phyloP scores from a whole-genome alignment of 2,329 filamentous ascomycete genomes.

The Penicillium glabrum region DNA sequence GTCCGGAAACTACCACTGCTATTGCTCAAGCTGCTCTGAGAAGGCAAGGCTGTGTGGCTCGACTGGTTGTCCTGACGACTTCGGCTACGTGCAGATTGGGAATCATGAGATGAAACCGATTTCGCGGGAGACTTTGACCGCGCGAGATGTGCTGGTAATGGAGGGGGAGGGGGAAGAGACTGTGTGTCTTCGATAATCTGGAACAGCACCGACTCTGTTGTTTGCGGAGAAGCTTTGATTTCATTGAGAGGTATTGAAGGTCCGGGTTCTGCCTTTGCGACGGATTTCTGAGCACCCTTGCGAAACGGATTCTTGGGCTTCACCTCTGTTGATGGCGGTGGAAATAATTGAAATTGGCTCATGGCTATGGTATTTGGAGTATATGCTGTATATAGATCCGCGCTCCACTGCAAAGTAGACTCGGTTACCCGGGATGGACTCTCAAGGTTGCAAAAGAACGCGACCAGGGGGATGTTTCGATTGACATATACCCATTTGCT shows the following conservation, averaged over 20 bases:
- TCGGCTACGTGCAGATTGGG: constrained; percentile 15
- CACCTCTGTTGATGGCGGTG: constrained; percentile 32
- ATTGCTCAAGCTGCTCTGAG: constrained; percentile 12
- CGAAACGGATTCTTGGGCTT: constrained; percentile 37
- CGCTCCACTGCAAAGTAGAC: constrained; percentile 1
- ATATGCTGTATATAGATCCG: constrained; percentile 1
- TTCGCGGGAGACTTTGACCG: constrained; percentile 16
- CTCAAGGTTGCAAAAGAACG: constrained; percentile 3
- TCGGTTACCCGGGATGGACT: constrained; percentile 1
- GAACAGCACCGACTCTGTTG: constrained; percentile 37
- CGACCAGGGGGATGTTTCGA: constrained; percentile 16
- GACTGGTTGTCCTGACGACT: constrained; percentile 13
- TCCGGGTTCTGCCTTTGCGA: constrained; percentile 19
- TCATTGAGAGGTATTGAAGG: constrained; percentile 33
- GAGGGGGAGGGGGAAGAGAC: constrained; percentile 26
- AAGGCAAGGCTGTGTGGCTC: constrained; percentile 10
- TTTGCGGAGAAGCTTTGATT: constrained; percentile 25
- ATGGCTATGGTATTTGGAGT: constrained; percentile 18
- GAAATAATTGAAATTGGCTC: constrained; percentile 44
- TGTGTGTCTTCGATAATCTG: constrained; percentile 40
- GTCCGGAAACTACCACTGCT: constrained; percentile 15
- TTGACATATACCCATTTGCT: constrained; percentile 21
- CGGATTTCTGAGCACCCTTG: constrained; percentile 25
- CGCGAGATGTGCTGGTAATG: constrained; percentile 19
- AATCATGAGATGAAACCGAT: constrained; percentile 10